Evolutionary conservation across 805 yeast species (phyloP).

Genomic region (Citeromyces matritensis): DNA sequence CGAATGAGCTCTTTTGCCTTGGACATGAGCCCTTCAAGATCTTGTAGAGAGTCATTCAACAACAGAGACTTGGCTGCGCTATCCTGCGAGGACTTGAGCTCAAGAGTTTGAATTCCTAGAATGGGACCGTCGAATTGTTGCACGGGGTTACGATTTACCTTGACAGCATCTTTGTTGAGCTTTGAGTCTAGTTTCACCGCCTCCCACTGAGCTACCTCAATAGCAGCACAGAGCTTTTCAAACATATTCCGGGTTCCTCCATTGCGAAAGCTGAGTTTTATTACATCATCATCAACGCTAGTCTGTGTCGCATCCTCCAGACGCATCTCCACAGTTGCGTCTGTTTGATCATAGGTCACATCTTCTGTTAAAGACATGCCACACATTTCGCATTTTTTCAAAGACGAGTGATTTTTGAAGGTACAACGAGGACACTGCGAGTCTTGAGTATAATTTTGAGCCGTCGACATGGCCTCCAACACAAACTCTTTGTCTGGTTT

Average conservation of each 20-base stretch:
- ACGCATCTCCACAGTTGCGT: no score
- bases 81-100: slow-evolving; percentile 36
- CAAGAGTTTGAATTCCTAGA: slow-evolving; percentile 62
- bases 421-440: slow-evolving; percentile 31
- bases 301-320: no score
- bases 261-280: slow-evolving; percentile 63
- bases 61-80: slow-evolving; percentile 44
- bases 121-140: slow-evolving; percentile 5
- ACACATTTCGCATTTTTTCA: slow-evolving; percentile 76
- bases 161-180: slow-evolving; percentile 21
- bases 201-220: slow-evolving; percentile 41
- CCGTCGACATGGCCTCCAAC: slow-evolving; percentile 1
- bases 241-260: slow-evolving; percentile 49
- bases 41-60: slow-evolving; percentile 56
- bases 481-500: slow-evolving; percentile 14
- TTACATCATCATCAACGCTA: slow-evolving; percentile 7
- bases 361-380: slow-evolving; percentile 32
- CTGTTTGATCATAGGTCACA: neutral
- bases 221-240: slow-evolving; percentile 22
- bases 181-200: slow-evolving; percentile 5
- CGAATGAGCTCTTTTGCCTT: slow-evolving; percentile 60
- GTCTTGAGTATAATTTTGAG: neutral
- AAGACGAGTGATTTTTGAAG: slow-evolving; percentile 68
- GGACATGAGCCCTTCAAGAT: slow-evolving; percentile 62
- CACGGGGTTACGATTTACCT: slow-evolving; percentile 3